Percentiles rank a stretch among this genome's conserved stretches.
phyloP scores from a whole-genome alignment of 163 green algal species.

The Scenedesmus sp. region DNA sequence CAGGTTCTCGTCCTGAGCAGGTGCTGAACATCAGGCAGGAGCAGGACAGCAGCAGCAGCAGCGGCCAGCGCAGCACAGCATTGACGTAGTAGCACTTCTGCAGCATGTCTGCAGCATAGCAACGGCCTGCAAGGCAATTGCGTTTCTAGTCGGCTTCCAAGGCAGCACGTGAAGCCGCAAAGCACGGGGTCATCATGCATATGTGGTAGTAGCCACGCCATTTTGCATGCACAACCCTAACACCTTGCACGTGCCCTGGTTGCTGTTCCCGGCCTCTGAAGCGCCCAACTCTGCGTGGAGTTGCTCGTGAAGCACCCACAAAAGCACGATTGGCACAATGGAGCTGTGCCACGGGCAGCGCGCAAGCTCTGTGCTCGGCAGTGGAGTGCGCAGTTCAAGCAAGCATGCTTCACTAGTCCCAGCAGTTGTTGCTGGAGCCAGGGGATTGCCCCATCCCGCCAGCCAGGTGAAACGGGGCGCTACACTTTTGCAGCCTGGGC shows the following conservation, averaged over 20 bases:
- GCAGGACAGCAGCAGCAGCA: not conserved
- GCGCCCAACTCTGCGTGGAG: not conserved
- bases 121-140: not conserved
- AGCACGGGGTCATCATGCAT: not conserved
- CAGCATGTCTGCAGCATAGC: not conserved
- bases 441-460: not conserved
- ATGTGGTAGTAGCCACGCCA: constrained; percentile 5
- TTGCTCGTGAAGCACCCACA: not conserved
- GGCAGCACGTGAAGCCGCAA: not conserved
- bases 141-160: not conserved
- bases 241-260: not conserved
- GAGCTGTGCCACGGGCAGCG: constrained; percentile 20
- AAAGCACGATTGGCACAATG: constrained; percentile 30
- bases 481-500: not conserved
- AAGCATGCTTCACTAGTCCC: constrained; percentile 38
- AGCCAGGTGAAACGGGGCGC: constrained; percentile 10
- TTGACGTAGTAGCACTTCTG: not conserved
- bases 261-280: not conserved
- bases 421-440: not conserved
- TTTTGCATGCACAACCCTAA: constrained; percentile 14
- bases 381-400: constrained; percentile 25
- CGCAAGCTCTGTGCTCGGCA: constrained; percentile 28
- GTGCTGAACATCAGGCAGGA: not conserved
- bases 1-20: not conserved
- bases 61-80: no score